Conservation (phyloP, 2,329 filamentous ascomycete genomes). For the Penicillium vulpinum region DNA sequence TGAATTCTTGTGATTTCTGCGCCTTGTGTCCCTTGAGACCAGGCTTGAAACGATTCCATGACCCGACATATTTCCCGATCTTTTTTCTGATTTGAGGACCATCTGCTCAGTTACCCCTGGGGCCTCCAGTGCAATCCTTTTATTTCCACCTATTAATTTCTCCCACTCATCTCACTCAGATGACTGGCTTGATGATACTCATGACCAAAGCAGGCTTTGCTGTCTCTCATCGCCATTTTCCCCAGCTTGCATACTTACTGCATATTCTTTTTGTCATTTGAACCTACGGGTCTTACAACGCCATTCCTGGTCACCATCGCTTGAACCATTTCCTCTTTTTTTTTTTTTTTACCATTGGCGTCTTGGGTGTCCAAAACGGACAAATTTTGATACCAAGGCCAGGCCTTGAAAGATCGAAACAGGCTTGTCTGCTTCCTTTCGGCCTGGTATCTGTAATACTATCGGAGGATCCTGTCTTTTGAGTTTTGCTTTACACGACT, state of each 20-base stretch:
- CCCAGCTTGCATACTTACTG: conserved; percentile 11
- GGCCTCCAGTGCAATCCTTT: conserved; percentile 8
- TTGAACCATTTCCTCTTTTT: conserved; percentile 6
- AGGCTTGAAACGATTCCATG: conserved; percentile 34
- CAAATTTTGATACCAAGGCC: conserved; percentile 14
- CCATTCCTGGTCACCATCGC: not conserved
- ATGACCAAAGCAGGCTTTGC: conserved; percentile 48
- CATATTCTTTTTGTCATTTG: conserved; percentile 7
- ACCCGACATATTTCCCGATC: conserved; percentile 23
- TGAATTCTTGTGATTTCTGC: conserved; percentile 42
- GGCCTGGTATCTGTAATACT: conserved; percentile 39
- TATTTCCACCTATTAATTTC: conserved; percentile 17
- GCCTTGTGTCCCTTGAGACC: conserved; percentile 9
- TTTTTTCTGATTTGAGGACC: conserved; percentile 14
- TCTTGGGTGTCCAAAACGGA: conserved; percentile 31
- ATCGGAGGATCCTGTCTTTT: conserved; percentile 20
- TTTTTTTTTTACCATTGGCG: conserved; percentile 25
- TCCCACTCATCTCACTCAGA: conserved; percentile 18
- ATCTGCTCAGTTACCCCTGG: conserved; percentile 12
- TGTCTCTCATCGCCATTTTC: conserved; percentile 30
- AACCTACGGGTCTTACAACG: not conserved
- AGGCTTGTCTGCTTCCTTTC: conserved; percentile 5
- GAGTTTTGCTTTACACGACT: conserved; percentile 9
- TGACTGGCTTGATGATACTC: conserved; percentile 31
- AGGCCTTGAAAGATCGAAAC: conserved; percentile 14